Percentiles rank a stretch among this genome's conserved stretches.
Conservation (phyloP, 2,329 filamentous ascomycete species). For the Neophaeococcomyces mojaviensis region DNA sequence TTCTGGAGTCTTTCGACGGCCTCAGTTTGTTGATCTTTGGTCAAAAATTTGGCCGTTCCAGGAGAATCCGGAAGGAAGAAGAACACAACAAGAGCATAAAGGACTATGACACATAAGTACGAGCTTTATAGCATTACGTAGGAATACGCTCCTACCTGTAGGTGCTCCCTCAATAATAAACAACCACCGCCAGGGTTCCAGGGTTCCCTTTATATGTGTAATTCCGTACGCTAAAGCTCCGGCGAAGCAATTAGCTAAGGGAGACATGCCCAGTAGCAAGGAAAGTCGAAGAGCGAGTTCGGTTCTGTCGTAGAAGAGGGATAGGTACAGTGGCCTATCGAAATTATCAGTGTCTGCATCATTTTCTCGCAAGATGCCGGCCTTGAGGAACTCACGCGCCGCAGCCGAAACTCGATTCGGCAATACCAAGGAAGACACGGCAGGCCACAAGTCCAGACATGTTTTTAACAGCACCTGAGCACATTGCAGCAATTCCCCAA, state of each 20-base stretch:
- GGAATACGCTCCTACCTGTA: too few relatives aligned
- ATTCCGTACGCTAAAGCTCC: slow-evolving; percentile 33
- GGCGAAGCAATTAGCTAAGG: slow-evolving; percentile 31
- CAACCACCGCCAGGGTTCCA: slow-evolving; percentile 34
- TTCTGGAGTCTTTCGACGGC: not conserved
- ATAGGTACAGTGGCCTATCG: slow-evolving; percentile 26
- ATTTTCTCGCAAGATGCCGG: too few relatives aligned
- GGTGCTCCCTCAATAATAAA: slow-evolving; percentile 43
- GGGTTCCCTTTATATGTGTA: slow-evolving; percentile 24
- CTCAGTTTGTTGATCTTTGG: slow-evolving; percentile 29
- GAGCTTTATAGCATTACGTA: too few relatives aligned
- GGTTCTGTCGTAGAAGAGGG: slow-evolving; percentile 45
- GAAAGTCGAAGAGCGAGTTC: slow-evolving; percentile 41
- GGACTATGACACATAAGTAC: too few relatives aligned
- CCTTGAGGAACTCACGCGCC: slow-evolving; percentile 2
- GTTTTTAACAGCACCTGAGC: slow-evolving; percentile 13
- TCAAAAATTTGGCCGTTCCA: slow-evolving; percentile 34
- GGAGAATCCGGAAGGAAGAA: slow-evolving; percentile 39
- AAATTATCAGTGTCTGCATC: too few relatives aligned
- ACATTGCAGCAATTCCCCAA: slow-evolving; percentile 15
- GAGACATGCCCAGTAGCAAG: slow-evolving; percentile 35
- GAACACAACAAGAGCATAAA: slow-evolving; percentile 35
- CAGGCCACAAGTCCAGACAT: slow-evolving; percentile 19
- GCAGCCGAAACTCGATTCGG: slow-evolving; percentile 17
- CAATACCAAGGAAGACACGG: slow-evolving; percentile 14